Evolutionary conservation across 148 eudicot genomes (phyloP), one percentile per base, ranked within the genome.

Genomic region (Oxyria digyna): DNA sequence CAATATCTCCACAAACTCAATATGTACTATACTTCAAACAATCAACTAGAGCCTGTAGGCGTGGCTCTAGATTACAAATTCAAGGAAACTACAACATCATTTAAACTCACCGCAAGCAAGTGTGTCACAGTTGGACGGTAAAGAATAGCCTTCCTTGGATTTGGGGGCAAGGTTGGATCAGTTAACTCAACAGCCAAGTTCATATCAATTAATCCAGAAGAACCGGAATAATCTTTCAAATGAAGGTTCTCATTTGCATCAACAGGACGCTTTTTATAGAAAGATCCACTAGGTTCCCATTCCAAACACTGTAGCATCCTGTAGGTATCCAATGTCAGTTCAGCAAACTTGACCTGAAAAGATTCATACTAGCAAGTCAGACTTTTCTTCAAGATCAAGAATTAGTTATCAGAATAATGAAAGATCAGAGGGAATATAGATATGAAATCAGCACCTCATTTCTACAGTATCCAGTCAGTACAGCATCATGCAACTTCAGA

Each of bases 201-300:
- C 42, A 94, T 82, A 74, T 88, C 96, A 75, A 87, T 91, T 43
- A 91, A 70, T 33, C 93, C 99, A 40, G 99, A 94, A 75, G 96
- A 73, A 70, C 81, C 89, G 67, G 99, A 94, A 67, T 81, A 81
- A 70, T 88, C 93, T 72, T 80, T 78, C 23, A 57, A 35, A 74
- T 67, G 74, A 52, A 96, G 93, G 78, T 91, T 91, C 75, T 82
- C 83, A 59, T 45, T 52, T n/a, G 83, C 71, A 81, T 84, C 91
- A 77, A 74, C 77, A 55, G 77, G 86, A 69, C 74, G 85, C 74
- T 88, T 84, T 72, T 88, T 88, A 74, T 85, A 87, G 78, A 82
- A 85, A 21, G 89, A 81, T 85, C 92, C 97, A 82, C 96, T 88
- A 23, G 97, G 91, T 85, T 94, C 99, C 99, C 99, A 94, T 83